These are phyloP conservation scores for Amanita brunnescens DNA, from an alignment of 768 basidiomycete genomes.

Conservation along the genomic window DNA sequence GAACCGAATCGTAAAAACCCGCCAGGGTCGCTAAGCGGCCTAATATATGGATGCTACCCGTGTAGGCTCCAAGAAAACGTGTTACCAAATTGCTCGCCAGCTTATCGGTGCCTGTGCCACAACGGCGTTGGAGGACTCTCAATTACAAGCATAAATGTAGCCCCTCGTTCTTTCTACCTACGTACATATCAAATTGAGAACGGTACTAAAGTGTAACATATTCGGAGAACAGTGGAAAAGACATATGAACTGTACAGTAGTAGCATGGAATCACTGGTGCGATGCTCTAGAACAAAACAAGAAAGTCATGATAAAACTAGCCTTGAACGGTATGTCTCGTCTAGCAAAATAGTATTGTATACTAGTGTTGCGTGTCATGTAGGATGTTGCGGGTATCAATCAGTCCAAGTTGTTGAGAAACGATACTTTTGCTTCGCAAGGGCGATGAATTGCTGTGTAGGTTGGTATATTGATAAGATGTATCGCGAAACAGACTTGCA, in stretches of 20 bases:
- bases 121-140: background rate
- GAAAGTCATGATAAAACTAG: constrained; percentile 11
- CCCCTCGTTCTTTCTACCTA: background rate
- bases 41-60: background rate
- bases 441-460: constrained; percentile 2
- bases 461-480: background rate
- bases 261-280: constrained; percentile 26
- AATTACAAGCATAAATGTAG: background rate
- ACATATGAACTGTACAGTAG: constrained; percentile 7
- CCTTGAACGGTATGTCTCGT: constrained; percentile 45
- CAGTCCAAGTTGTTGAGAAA: constrained; percentile 22
- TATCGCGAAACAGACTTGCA: constrained; percentile 9
- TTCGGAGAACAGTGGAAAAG: background rate
- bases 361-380: constrained; percentile 2
- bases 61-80: background rate
- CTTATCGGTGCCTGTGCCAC: too few relatives aligned
- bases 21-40: background rate
- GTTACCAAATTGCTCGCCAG: too few relatives aligned
- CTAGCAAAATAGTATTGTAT: constrained; percentile 16
- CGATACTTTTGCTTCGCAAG: constrained; percentile 15
- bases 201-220: background rate
- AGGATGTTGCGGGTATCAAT: constrained; percentile 17
- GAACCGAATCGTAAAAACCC: background rate
- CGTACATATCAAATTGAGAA: background rate
- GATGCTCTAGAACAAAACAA: constrained; percentile 47